These are phyloP conservation scores for Pyrenochaeta sp. DNA, from an alignment of 2,329 filamentous ascomycete genomes.

Conservation along the genomic window DNA sequence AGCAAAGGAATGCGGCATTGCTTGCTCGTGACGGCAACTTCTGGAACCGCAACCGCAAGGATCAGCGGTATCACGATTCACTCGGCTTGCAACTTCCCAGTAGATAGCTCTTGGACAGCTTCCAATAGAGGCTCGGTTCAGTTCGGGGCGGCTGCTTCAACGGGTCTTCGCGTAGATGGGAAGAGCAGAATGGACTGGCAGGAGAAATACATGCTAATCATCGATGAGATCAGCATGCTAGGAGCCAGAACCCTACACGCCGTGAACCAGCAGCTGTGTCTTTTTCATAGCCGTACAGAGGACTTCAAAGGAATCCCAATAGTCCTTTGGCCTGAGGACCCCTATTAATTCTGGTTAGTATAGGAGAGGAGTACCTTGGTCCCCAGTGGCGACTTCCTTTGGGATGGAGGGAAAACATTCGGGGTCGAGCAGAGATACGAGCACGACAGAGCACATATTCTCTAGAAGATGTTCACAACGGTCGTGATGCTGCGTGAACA, in stretches of 20 bases:
- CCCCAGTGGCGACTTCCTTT: neutral
- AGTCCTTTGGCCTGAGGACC: neutral
- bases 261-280: neutral
- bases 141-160: neutral
- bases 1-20: too few relatives aligned
- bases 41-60: too few relatives aligned
- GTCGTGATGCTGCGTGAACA: too few relatives aligned
- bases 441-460: too few relatives aligned
- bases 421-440: too few relatives aligned
- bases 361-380: neutral
- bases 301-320: conserved; percentile 7
- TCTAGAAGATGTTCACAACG: too few relatives aligned
- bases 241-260: neutral
- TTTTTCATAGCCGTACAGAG: neutral
- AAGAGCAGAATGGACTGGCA: conserved; percentile 2
- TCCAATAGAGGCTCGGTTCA: too few relatives aligned
- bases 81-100: too few relatives aligned
- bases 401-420: conserved; percentile 3
- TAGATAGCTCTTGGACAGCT: too few relatives aligned
- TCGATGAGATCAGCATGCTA: conserved; percentile 4
- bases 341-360: conserved; percentile 1
- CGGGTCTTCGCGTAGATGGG: conserved; percentile 1
- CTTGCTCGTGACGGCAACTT: too few relatives aligned
- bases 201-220: conserved; percentile 1
- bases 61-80: too few relatives aligned